Base-by-base conservation (phyloP, 495 filamentous ascomycete genomes). In the Xylaria venustula region DNA sequence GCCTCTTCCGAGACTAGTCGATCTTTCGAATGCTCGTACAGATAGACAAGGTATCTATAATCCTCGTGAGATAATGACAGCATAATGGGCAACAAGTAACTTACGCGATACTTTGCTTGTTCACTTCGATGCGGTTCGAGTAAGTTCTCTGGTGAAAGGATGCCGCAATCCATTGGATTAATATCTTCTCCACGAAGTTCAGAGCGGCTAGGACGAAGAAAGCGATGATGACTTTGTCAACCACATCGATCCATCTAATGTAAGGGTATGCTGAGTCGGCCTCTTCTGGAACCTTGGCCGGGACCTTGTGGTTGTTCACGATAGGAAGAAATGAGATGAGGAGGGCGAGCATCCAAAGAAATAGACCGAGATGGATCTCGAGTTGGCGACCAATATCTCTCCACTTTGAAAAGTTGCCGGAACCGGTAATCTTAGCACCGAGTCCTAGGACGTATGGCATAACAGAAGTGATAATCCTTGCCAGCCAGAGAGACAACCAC, bases 71-170 rank as follows among this genome's bases (percentile, higher is more conserved):
- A 23, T 28, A 51, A 41, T 61, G 56, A 25, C 14, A 48, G 3
- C 19, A 54, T 66, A 22, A 34, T 22, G 63, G n/a, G 62, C 14
- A 12, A 8, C 42, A 17, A 12, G 55, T 30, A 64, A 70, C 61
- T 72, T 73, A 73, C 69, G 70, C 86, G 54, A 93, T 92, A 71
- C 92, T 88, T 66, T 93, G 92, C 67, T 96, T 94, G 76, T 96
- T 97, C 62, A 93, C 80, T 50, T 93, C 90, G 65, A 98, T 97
- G 12, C 93, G 84, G 67, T 95, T 91, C 23, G 90, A 87, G 62
- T 98, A 98, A 7, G 93, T 97, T 40, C 93, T 85, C 34, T 88
- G 80, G 69, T 98, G 93, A 72, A 98, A 97, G 66, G 87, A 91
- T 64, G 92, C 90, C 17, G 93, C 93, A 68, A 98, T 96, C 70